Percentiles rank a stretch among this genome's conserved stretches.
phyloP scores from a whole-genome alignment of 2,329 filamentous ascomycete genomes.

The Cladobotryum protrusum region DNA sequence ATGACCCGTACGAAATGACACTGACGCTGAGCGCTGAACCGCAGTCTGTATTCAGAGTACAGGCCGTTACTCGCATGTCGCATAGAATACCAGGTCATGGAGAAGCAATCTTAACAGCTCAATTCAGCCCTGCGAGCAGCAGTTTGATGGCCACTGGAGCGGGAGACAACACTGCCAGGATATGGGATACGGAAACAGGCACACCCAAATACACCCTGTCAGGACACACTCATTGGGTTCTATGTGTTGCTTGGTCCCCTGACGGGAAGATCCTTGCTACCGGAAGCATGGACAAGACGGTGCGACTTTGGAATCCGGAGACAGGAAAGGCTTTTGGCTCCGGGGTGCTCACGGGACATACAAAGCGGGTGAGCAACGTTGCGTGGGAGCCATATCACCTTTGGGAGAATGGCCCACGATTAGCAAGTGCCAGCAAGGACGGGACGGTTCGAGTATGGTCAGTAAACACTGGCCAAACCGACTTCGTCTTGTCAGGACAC shows the following conservation, averaged over 20 bases:
- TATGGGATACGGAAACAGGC: constrained; percentile 94
- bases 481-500: constrained; percentile 81
- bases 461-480: constrained; percentile 67
- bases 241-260: constrained; percentile 81
- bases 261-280: constrained; percentile 78
- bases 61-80: constrained; percentile 83
- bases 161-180: constrained; percentile 82
- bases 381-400: constrained; percentile 92
- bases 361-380: constrained; percentile 81
- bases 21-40: constrained; percentile 59
- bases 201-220: constrained; percentile 81
- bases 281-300: constrained; percentile 86
- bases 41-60: constrained; percentile 89
- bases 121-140: constrained; percentile 77
- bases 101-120: constrained; percentile 77
- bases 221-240: constrained; percentile 84
- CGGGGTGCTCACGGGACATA: constrained; percentile 69
- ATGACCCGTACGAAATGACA: constrained; percentile 51
- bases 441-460: constrained; percentile 84
- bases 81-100: constrained; percentile 87
- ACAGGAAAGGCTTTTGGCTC: constrained; percentile 66
- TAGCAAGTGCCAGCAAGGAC: constrained; percentile 88
- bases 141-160: constrained; percentile 78
- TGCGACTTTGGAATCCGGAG: constrained; percentile 82
- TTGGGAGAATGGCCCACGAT: constrained; percentile 65